Evolutionary conservation across 306 rosid species (phyloP).

Genomic region (Medicago truncatula): MtrunA17r5.0-ANR NC_053047.1:4980501-4981000

Average conservation of each 20-base stretch:
- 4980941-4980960: background rate
- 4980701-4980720: too few relatives aligned
- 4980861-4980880: background rate
- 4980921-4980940: background rate
- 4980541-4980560: background rate
- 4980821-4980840: background rate
- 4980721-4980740: background rate
- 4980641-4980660: too few relatives aligned
- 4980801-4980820: background rate
- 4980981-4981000: background rate
- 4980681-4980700: too few relatives aligned
- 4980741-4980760: background rate
- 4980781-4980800: slow-evolving; percentile 5
- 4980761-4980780: background rate
- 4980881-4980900: slow-evolving; percentile 1
- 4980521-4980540: background rate
- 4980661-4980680: too few relatives aligned
- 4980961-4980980: slow-evolving; percentile 4
- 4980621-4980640: too few relatives aligned
- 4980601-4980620: background rate
- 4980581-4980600: background rate
- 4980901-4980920: slow-evolving; percentile 18
- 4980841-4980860: background rate
- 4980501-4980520: background rate
- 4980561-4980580: background rate